A percentile compares a stretch with the other conserved stretches of the same genome.
These are phyloP conservation scores for Apiospora kogelbergensis DNA, from an alignment of 2,329 filamentous ascomycete genomes.

Conservation along the genomic window DNA sequence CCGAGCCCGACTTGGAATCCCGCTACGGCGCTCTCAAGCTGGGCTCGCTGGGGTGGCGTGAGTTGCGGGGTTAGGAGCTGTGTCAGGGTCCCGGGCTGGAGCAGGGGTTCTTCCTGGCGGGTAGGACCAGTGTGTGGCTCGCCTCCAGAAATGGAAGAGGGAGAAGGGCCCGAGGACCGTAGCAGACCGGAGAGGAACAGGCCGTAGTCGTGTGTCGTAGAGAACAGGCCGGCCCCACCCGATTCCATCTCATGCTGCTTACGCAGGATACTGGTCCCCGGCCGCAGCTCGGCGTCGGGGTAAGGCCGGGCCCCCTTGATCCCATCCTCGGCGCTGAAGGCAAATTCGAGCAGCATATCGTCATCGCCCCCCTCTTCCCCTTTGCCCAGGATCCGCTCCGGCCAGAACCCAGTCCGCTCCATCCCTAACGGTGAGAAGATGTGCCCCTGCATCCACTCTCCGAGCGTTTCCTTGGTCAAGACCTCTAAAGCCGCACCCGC, in stretches of 20 bases:
- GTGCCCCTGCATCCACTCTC: conserved; percentile 36
- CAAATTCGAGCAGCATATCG: neutral
- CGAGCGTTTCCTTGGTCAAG: conserved; percentile 36
- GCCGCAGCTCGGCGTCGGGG: conserved; percentile 21
- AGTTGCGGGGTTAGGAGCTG: conserved; percentile 44
- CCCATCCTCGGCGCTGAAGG: neutral
- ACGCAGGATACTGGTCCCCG: conserved; percentile 21
- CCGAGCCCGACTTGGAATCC: conserved; percentile 27
- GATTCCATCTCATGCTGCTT: conserved; percentile 36
- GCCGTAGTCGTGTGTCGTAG: conserved; percentile 41
- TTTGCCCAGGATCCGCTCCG: conserved; percentile 20
- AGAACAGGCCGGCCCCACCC: conserved; percentile 44
- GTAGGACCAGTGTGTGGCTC: too few relatives aligned
- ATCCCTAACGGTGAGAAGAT: conserved; percentile 38
- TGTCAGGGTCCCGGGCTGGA: conserved; percentile 29
- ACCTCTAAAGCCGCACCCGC: conserved; percentile 44
- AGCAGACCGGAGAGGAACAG: conserved; percentile 36
- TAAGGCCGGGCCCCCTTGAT: neutral
- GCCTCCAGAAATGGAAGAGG: neutral
- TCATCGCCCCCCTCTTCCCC: neutral
- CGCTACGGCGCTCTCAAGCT: conserved; percentile 20
- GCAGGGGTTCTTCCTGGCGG: conserved; percentile 23
- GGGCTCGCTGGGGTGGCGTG: conserved; percentile 26
- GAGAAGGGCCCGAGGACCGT: neutral
- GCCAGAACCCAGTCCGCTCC: conserved; percentile 37